These are phyloP conservation scores for Ceratobasidium sp. DNA, from an alignment of 1,284 basidiomycete genomes.

Conservation along the genomic window DNA sequence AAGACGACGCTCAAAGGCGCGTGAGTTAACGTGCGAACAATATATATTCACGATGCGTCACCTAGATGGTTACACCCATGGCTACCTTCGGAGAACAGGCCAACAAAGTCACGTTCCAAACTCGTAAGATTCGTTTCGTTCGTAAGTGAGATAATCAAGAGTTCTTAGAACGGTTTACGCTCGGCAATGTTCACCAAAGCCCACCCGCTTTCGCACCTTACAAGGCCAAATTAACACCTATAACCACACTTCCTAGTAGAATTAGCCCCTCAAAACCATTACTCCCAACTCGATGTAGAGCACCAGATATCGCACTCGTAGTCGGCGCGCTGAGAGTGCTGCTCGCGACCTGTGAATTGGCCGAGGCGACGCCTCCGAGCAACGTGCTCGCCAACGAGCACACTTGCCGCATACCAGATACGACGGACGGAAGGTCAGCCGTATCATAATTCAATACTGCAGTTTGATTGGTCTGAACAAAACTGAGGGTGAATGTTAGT, in stretches of 20 bases:
- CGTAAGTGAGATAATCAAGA: neutral
- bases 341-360: slow-evolving; percentile 62
- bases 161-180: neutral
- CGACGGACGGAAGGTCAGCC: slow-evolving; percentile 61
- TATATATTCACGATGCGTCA: too few species aligned
- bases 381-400: slow-evolving; percentile 68
- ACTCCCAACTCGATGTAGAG: neutral
- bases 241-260: neutral
- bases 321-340: slow-evolving; percentile 51
- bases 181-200: neutral
- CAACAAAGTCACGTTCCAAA: too few species aligned
- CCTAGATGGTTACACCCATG: too few species aligned
- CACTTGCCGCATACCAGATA: slow-evolving; percentile 66
- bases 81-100: too few species aligned
- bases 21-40: too few species aligned
- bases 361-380: slow-evolving; percentile 65
- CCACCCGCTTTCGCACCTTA: neutral
- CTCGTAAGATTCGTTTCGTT: slow-evolving; percentile 2
- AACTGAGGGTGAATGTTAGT: slow-evolving; percentile 58
- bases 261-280: slow-evolving; percentile 13
- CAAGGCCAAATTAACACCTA: neutral
- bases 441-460: slow-evolving; percentile 60
- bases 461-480: slow-evolving; percentile 71
- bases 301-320: slow-evolving; percentile 14
- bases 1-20: too few species aligned